These are phyloP conservation scores for Lycium ferocissimum DNA, from an alignment of 257 asterid genomes.

Conservation along the genomic window DNA sequence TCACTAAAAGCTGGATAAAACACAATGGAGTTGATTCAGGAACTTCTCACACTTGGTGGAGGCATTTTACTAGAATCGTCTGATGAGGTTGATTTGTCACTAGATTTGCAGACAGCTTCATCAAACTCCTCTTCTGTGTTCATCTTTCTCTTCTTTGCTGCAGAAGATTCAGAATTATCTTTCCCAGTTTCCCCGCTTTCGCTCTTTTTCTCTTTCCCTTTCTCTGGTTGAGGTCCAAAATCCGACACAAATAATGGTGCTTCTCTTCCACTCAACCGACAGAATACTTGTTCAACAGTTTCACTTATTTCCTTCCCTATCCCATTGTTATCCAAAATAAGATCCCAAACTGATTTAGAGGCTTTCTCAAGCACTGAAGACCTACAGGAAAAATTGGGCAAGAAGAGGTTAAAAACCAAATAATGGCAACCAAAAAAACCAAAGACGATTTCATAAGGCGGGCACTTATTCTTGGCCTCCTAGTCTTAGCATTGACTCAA, in stretches of 20 bases:
- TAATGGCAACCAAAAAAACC: neutral
- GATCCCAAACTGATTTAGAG: conserved; percentile 91
- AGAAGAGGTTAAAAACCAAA: neutral
- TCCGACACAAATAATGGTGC: conserved; percentile 75
- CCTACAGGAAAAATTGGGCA: conserved; percentile 47
- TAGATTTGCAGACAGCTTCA: conserved; percentile 45
- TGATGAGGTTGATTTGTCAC: conserved; percentile 18
- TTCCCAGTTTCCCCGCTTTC: conserved; percentile 32
- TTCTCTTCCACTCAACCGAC: conserved; percentile 88
- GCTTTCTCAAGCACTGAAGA: conserved; percentile 97
- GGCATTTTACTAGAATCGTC: conserved; percentile 42
- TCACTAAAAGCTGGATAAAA: conserved; percentile 7
- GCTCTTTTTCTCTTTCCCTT: conserved; percentile 56
- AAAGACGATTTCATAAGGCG: neutral
- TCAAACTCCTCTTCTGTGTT: conserved; percentile 51
- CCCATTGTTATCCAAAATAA: conserved; percentile 86
- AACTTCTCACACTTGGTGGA: conserved; percentile 36
- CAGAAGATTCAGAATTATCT: conserved; percentile 51
- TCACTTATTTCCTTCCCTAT: conserved; percentile 85
- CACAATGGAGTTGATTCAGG: conserved; percentile 10
- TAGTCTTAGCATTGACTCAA: neutral
- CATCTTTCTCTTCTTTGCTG: conserved; percentile 75
- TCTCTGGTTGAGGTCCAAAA: conserved; percentile 47
- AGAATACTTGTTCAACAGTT: conserved; percentile 85
- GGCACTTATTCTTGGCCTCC: neutral